phyloP scores from a whole-genome alignment of 2,329 filamentous ascomycete species.

The Colletotrichum camelliae region DNA sequence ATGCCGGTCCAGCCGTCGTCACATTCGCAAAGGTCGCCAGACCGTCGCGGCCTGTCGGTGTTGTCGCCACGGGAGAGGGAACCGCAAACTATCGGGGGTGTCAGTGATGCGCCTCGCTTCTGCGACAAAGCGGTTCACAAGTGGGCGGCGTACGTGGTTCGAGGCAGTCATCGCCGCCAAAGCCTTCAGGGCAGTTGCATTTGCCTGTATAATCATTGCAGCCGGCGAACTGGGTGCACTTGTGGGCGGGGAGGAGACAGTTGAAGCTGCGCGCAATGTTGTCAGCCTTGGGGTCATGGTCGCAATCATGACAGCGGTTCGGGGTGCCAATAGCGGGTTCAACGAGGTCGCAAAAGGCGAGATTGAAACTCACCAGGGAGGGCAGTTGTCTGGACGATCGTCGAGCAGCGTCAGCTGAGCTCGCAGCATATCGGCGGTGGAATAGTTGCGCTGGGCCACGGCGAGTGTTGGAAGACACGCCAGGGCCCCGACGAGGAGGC shows the following conservation, averaged over 20 bases:
- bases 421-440: conserved; percentile 62
- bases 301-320: not conserved
- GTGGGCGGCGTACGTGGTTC: conserved; percentile 65
- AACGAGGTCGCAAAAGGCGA: conserved; percentile 25
- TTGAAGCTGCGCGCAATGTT: conserved; percentile 76
- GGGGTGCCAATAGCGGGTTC: not conserved
- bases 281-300: conserved; percentile 22
- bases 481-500: conserved; percentile 44
- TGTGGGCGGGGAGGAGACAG: conserved; percentile 91
- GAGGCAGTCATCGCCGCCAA: conserved; percentile 92
- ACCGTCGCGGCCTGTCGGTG: conserved; percentile 78
- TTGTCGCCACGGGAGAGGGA: conserved; percentile 83
- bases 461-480: conserved; percentile 44
- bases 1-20: conserved; percentile 95
- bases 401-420: conserved; percentile 74
- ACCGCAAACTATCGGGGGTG: conserved; percentile 70
- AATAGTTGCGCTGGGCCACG: conserved; percentile 56
- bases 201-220: conserved; percentile 92
- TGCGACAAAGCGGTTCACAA: not conserved
- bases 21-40: conserved; percentile 74
- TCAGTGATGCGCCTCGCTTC: conserved; percentile 5
- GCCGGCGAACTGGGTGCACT: conserved; percentile 86
- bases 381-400: conserved; percentile 77
- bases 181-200: conserved; percentile 90
- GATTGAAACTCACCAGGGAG: conserved; percentile 67